These are phyloP conservation scores for Raffaelea arxii DNA, from an alignment of 2,329 filamentous ascomycete species.

Conservation along the genomic window DNA sequence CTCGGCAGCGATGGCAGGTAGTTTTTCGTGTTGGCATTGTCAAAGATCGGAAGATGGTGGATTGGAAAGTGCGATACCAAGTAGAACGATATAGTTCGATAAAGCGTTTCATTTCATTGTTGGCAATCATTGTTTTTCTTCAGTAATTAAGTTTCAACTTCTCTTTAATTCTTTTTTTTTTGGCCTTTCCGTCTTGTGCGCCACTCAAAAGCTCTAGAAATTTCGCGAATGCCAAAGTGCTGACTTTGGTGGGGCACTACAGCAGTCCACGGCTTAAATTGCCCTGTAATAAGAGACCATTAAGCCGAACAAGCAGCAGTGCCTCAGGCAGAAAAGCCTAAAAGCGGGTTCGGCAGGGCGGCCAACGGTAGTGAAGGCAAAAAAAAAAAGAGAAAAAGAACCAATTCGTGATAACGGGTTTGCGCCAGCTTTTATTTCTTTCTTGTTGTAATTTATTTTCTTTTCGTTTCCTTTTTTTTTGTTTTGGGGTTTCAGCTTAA, in stretches of 20 bases:
- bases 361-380: conserved; percentile 4
- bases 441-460: background rate
- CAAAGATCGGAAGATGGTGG: background rate
- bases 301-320: background rate
- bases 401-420: background rate
- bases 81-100: background rate
- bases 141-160: too few species aligned
- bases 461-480: background rate
- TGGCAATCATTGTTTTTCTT: too few species aligned
- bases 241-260: background rate
- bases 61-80: background rate
- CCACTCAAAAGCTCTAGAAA: too few species aligned
- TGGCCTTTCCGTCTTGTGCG: background rate
- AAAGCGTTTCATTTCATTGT: too few species aligned
- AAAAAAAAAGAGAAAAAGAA: background rate
- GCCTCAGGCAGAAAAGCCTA: conserved; percentile 4
- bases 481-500: background rate
- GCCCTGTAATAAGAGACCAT: background rate
- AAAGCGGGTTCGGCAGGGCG: background rate
- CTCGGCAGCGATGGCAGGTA: too few species aligned
- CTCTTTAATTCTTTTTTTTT: background rate
- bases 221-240: background rate
- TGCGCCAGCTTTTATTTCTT: background rate
- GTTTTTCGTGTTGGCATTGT: background rate
- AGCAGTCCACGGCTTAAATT: too few species aligned